Evolutionary conservation across 768 basidiomycete genomes (phyloP).

Genomic region (Dentipellis fragilis): DNA sequence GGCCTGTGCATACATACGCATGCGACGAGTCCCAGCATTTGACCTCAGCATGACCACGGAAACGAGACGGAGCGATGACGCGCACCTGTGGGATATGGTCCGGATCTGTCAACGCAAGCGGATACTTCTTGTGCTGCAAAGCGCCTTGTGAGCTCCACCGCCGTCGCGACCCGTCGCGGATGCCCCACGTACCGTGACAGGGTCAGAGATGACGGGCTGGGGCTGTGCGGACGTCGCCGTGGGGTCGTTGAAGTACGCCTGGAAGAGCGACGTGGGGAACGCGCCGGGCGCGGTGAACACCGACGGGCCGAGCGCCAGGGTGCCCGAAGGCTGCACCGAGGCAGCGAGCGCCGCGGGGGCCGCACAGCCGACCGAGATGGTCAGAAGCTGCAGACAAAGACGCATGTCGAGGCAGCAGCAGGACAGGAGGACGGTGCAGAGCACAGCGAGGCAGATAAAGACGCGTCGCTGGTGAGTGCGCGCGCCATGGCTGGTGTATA

Average conservation of each 20-base stretch:
- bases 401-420: background rate
- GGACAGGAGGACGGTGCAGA: background rate
- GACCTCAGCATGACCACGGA: background rate
- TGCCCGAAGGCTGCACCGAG: background rate
- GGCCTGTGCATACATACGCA: conserved; percentile 22
- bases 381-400: background rate
- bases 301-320: conserved; percentile 23
- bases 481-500: conserved; percentile 2
- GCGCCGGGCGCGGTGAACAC: conserved; percentile 49
- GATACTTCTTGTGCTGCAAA: conserved; percentile 45
- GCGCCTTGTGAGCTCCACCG: background rate
- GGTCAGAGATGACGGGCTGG: conserved; percentile 71
- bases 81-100: conserved; percentile 40
- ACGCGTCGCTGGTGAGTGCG: background rate
- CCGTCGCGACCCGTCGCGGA: background rate
- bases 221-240: conserved; percentile 64
- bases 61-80: background rate
- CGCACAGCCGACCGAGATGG: background rate
- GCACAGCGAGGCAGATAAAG: background rate
- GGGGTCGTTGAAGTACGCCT: conserved; percentile 62
- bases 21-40: background rate
- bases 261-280: conserved; percentile 58
- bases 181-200: conserved; percentile 38
- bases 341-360: background rate
- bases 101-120: conserved; percentile 54